These are phyloP conservation scores for Tricladium varicosporioides DNA, from an alignment of 2,329 filamentous ascomycete species.

Conservation along the genomic window DNA sequence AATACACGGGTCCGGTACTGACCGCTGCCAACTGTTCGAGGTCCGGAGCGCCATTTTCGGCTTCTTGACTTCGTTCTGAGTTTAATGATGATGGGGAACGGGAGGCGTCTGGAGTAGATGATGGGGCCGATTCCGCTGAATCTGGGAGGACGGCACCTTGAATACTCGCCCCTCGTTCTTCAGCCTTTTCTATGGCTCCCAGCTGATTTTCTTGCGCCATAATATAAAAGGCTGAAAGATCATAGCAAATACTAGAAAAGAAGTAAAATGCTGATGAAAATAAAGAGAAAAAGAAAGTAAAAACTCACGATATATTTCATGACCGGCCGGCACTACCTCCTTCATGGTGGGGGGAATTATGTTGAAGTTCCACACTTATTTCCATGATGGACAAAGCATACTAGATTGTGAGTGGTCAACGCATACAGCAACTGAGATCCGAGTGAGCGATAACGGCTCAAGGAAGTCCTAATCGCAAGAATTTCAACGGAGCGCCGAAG, in stretches of 20 bases:
- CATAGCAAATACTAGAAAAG: conserved; percentile 8
- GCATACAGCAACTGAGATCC: not conserved
- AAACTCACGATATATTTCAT: conserved; percentile 6
- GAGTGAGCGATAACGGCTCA: conserved; percentile 7
- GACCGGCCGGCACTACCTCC: not conserved
- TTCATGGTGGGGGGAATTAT: not conserved
- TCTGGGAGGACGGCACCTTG: conserved; percentile 18
- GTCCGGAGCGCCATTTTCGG: conserved; percentile 24
- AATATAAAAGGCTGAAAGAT: conserved; percentile 10
- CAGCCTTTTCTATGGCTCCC: conserved; percentile 21
- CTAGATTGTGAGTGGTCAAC: conserved; percentile 10
- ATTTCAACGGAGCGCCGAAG: conserved; percentile 7
- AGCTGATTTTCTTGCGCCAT: conserved; percentile 23
- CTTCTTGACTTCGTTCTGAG: conserved; percentile 18
- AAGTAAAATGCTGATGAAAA: not conserved
- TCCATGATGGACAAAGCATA: not conserved
- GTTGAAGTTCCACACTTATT: conserved; percentile 11
- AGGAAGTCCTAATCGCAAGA: not conserved
- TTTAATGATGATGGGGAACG: conserved; percentile 9
- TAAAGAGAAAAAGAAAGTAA: conserved; percentile 5
- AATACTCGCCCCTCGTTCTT: conserved; percentile 16
- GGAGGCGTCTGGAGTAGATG: not conserved
- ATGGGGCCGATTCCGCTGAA: not conserved
- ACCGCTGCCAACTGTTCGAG: conserved; percentile 30
- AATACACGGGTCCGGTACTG: conserved; percentile 31